Conservation (phyloP, 208 protist species). For the Leptomonas pyrrhocoris region DNA sequence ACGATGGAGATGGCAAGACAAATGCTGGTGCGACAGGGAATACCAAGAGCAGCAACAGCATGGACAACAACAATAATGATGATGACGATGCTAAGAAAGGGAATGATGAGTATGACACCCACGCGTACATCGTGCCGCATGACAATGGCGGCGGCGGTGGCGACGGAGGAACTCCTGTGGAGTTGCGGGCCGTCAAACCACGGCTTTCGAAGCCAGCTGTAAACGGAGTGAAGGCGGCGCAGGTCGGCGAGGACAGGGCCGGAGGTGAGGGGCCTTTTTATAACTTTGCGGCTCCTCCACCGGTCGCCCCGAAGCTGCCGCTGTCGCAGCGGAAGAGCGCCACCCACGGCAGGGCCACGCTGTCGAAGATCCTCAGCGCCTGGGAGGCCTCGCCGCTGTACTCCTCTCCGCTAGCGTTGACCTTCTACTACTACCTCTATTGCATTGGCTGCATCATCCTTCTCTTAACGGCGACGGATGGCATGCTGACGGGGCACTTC, state of each 20-base stretch:
- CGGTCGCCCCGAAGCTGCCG: conserved; percentile 11
- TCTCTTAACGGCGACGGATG: conserved; percentile 45
- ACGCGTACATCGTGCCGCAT: conserved; percentile 30
- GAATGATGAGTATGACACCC: conserved; percentile 1
- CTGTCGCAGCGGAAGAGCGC: conserved; percentile 23
- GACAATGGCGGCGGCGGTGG: neutral
- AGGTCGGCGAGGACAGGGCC: neutral
- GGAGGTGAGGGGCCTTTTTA: conserved; percentile 15
- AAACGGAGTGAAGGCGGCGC: neutral
- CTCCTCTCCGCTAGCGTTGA: conserved; percentile 45
- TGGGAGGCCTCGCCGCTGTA: conserved; percentile 47
- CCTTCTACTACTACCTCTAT: conserved; percentile 65
- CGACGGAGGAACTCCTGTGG: neutral
- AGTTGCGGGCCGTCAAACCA: neutral
- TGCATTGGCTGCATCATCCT: conserved; percentile 34
- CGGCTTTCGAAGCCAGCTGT: neutral
- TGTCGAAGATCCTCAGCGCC: conserved; percentile 27
- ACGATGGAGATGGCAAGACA: neutral
- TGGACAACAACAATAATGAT: conserved; percentile 7
- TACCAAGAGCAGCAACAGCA: neutral
- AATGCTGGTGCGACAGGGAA: neutral
- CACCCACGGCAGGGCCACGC: conserved; percentile 24
- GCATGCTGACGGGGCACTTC: conserved; percentile 45
- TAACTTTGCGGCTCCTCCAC: conserved; percentile 18
- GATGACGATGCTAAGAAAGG: conserved; percentile 3